Evolutionary conservation across 352 stramenopile genomes (phyloP).

Genomic region (Blastocystis hominis): DNA sequence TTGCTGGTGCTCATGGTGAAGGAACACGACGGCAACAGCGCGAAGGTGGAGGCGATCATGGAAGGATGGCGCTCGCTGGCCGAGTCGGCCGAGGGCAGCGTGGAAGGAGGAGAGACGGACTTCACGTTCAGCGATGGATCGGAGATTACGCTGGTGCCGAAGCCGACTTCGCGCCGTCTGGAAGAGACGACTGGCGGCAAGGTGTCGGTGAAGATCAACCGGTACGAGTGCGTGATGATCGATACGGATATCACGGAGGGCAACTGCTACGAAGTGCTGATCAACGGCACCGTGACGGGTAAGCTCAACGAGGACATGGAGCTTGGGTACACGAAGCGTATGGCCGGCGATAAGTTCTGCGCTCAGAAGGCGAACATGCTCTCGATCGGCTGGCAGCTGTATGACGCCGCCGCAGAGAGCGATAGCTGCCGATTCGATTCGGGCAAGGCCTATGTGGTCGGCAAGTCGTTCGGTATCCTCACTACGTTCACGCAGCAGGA

Average conservation of each 20-base stretch:
- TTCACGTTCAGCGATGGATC: constrained; percentile 29
- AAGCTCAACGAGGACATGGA: not conserved
- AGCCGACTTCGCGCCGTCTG: not conserved
- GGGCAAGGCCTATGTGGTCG: not conserved
- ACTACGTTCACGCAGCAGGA: not conserved
- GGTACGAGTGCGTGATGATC: constrained; percentile 39
- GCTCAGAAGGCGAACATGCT: not conserved
- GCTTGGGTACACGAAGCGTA: not conserved
- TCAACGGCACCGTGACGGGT: not conserved
- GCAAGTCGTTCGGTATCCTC: not conserved
- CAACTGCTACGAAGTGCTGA: constrained; percentile 49
- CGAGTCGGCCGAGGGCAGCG: not conserved
- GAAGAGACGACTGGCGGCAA: not conserved
- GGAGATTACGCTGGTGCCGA: not conserved
- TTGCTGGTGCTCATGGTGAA: constrained; percentile 16
- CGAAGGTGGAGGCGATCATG: constrained; percentile 22
- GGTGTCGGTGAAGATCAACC: constrained; percentile 1
- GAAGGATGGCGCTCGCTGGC: not conserved
- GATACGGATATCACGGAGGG: constrained; percentile 45
- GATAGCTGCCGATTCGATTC: not conserved
- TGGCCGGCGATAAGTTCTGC: not conserved
- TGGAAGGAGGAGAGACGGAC: not conserved
- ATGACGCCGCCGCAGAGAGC: not conserved
- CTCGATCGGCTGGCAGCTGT: not conserved
- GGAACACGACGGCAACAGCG: not conserved